These are phyloP conservation scores for Cyclotella kingstonii DNA, from an alignment of 108 stramenopile species.

Conservation along the genomic window DNA sequence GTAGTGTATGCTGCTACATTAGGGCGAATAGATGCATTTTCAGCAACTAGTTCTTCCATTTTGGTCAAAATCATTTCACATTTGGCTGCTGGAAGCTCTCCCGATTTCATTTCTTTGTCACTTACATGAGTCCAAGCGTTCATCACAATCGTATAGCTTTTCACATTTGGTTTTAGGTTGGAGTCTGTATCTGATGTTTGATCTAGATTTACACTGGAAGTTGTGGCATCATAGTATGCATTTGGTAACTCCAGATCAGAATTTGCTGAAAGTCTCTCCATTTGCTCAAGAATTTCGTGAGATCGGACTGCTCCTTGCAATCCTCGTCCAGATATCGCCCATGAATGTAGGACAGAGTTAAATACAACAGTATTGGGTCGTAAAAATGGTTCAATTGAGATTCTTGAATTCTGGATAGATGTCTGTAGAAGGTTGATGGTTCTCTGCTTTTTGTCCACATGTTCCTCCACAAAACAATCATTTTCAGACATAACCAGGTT, in stretches of 20 bases:
- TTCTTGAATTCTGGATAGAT: too few species aligned
- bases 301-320: slow-evolving; percentile 45
- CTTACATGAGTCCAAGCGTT: slow-evolving; percentile 53
- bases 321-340: slow-evolving; percentile 21
- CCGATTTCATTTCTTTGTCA: slow-evolving; percentile 14
- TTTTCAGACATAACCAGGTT: too few species aligned
- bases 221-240: neutral
- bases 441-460: too few species aligned
- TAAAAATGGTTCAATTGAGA: slow-evolving; percentile 2
- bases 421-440: too few species aligned
- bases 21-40: slow-evolving; percentile 26
- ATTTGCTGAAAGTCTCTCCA: slow-evolving; percentile 32
- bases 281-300: slow-evolving; percentile 42
- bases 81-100: slow-evolving; percentile 32
- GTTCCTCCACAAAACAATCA: too few species aligned
- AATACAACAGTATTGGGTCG: slow-evolving; percentile 48
- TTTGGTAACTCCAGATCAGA: slow-evolving; percentile 38
- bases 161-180: slow-evolving; percentile 36
- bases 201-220: neutral
- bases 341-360: slow-evolving; percentile 46
- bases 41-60: slow-evolving; percentile 33
- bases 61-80: slow-evolving; percentile 33
- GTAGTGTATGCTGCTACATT: slow-evolving; percentile 36
- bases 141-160: slow-evolving; percentile 51
- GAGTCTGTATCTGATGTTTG: slow-evolving; percentile 10